phyloP scores from a whole-genome alignment of 768 basidiomycete genomes.

The Grammothele lineata region DNA sequence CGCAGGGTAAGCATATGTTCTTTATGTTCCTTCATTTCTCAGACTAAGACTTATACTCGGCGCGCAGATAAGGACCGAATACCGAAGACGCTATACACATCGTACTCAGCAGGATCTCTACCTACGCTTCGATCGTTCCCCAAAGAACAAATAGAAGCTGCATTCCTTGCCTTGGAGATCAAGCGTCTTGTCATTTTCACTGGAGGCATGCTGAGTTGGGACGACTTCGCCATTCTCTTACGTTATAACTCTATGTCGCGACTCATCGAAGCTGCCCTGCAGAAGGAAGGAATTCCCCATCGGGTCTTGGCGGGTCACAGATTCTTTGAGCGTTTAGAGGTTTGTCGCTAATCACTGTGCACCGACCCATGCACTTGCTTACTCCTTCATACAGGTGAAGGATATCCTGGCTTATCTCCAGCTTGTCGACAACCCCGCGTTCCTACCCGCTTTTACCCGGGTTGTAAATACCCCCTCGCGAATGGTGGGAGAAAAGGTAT shows the following conservation, averaged over 20 bases:
- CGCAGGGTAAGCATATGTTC: constrained; percentile 69
- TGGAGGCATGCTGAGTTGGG: constrained; percentile 66
- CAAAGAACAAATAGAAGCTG: constrained; percentile 60
- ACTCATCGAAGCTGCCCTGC: constrained; percentile 68
- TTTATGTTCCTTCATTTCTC: not conserved
- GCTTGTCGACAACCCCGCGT: constrained; percentile 68
- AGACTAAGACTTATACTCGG: not conserved
- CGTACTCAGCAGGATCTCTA: constrained; percentile 55
- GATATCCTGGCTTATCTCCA: constrained; percentile 81
- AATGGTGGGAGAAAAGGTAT: constrained; percentile 75
- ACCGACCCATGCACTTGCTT: not conserved
- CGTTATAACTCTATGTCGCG: constrained; percentile 80
- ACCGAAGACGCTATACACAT: constrained; percentile 66
- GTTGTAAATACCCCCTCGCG: constrained; percentile 69
- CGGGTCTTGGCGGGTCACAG: constrained; percentile 75
- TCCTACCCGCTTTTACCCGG: constrained; percentile 64
- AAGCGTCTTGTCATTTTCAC: constrained; percentile 70
- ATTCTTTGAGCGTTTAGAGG: constrained; percentile 85
- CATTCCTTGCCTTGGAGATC: constrained; percentile 72
- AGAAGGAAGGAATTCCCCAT: constrained; percentile 74
- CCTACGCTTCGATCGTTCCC: constrained; percentile 55
- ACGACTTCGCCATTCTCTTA: constrained; percentile 82
- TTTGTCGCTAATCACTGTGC: constrained; percentile 22
- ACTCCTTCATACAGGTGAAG: constrained; percentile 60
- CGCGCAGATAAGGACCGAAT: constrained; percentile 67